Base-by-base conservation (phyloP, 2,329 filamentous ascomycete species). In the Cylindrodendrum hubeiense region DNA sequence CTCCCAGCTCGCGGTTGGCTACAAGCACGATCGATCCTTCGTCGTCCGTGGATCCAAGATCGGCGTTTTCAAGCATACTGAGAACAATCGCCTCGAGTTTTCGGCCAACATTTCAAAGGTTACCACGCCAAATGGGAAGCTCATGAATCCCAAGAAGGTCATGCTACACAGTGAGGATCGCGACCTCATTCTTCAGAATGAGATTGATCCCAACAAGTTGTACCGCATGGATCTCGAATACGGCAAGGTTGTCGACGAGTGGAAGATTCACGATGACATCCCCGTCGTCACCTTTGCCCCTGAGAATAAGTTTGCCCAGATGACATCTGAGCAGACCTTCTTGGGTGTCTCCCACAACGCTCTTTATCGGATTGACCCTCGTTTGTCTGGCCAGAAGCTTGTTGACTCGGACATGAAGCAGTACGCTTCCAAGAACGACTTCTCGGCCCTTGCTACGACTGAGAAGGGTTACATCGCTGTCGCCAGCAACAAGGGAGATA, bases 181-280 rank as follows among this genome's bases (percentile, higher is more conserved):
- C 49, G 94, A 97, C 76, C 91, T 98, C 87, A 93, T 98, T 66
- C 81, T 98, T 63, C 95, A 98, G 79, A 95, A 97, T 73, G 85
- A 86, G 52, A 78, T 90, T 55, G 92, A 98, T 70, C 93, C 95
- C 1, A 95, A 97, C 82, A 94, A 93, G 55, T 87, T 99, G 1
- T 99, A 95, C 79, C 93, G 93, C 49, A 98, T 99, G 96, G 96
- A 99, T 81, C 86, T 99, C 47, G 95, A 99, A 79, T 97, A 97
- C 73, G 96, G 96, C 71, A 98, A 98, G 82, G 93, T 99, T 37
- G 94, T 98, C 2, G 96, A 99, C 76, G 96, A 99, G 80, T 99
- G 96, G 96, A 97, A 97, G 74, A 88, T 99, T 15, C 95, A 99
- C 76, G 95, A 99, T 67, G 93, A 98, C 77, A 98, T 99, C 60